These are phyloP conservation scores for Lablab purpureus DNA, from an alignment of 306 rosid species.

Conservation along the genomic window DNA sequence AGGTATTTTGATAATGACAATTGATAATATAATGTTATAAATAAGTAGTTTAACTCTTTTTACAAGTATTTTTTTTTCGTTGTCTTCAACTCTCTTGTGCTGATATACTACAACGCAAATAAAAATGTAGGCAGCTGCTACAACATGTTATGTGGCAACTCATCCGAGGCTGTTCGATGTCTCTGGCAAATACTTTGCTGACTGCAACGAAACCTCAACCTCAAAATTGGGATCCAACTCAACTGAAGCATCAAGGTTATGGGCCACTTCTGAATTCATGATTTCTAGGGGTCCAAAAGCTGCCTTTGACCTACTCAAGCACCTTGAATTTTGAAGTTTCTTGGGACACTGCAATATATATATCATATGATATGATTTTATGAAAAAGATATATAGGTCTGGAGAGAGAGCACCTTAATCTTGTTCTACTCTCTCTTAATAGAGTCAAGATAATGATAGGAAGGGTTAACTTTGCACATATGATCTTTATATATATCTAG, in stretches of 20 bases:
- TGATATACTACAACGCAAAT: neutral
- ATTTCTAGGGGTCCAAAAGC: constrained; percentile 56
- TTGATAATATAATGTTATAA: neutral
- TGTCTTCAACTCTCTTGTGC: neutral
- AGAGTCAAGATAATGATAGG: constrained; percentile 16
- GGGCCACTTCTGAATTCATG: constrained; percentile 79
- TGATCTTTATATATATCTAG: constrained; percentile 6
- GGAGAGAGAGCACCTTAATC: constrained; percentile 29
- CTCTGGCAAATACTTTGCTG: constrained; percentile 82
- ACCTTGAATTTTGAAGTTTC: constrained; percentile 40
- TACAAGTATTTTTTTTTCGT: neutral
- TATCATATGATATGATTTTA: neutral
- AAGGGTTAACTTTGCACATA: constrained; percentile 13
- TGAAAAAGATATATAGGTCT: neutral
- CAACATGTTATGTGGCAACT: constrained; percentile 92
- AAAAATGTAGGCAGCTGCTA: constrained; percentile 80
- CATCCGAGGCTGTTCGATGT: constrained; percentile 62
- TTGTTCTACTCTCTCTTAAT: constrained; percentile 18
- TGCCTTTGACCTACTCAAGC: constrained; percentile 46
- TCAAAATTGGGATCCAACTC: constrained; percentile 69
- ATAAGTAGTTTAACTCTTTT: neutral
- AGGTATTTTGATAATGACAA: neutral
- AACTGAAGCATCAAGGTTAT: constrained; percentile 65
- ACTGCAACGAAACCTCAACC: constrained; percentile 81
- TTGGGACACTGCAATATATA: constrained; percentile 8